Evolutionary conservation across 1,284 basidiomycete species (phyloP).

Genomic region (Leucoagaricus sp.): DNA sequence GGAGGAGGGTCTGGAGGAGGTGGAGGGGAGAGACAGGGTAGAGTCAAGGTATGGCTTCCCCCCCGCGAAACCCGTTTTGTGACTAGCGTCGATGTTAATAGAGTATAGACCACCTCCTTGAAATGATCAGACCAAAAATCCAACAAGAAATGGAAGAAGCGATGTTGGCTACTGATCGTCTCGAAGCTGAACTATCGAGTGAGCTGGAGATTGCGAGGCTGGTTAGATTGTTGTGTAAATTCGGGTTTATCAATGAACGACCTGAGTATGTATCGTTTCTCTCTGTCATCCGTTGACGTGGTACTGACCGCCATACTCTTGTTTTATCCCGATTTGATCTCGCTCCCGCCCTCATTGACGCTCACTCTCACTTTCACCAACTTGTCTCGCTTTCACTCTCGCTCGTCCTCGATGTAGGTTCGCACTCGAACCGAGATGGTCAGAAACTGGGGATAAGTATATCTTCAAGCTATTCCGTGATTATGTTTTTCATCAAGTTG

Average conservation of each 20-base stretch:
- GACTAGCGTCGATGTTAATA: conserved; percentile 35
- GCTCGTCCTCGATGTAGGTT: conserved; percentile 70
- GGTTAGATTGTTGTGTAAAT: conserved; percentile 91
- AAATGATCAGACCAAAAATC: conserved; percentile 76
- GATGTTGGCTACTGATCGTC: conserved; percentile 76
- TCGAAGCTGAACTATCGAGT: conserved; percentile 84
- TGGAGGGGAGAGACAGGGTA: no score
- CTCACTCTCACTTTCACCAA: conserved; percentile 5
- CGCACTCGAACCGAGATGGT: conserved; percentile 94
- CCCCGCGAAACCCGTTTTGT: no score
- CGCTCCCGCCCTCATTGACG: no score
- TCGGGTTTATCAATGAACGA: conserved; percentile 98
- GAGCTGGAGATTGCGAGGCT: conserved; percentile 97
- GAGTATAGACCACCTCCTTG: conserved; percentile 79
- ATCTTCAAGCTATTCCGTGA: conserved; percentile 98
- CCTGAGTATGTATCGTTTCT: conserved; percentile 75
- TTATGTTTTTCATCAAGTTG: conserved; percentile 97
- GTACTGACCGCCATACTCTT: no score
- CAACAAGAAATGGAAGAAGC: conserved; percentile 85
- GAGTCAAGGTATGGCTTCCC: no score
- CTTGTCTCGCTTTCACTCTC: not conserved
- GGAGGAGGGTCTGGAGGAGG: not conserved
- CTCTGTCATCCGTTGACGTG: no score
- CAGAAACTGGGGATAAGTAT: conserved; percentile 97
- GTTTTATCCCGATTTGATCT: no score